phyloP scores from a whole-genome alignment of 1,284 basidiomycete genomes.

The Amylostereum areolatum region DNA sequence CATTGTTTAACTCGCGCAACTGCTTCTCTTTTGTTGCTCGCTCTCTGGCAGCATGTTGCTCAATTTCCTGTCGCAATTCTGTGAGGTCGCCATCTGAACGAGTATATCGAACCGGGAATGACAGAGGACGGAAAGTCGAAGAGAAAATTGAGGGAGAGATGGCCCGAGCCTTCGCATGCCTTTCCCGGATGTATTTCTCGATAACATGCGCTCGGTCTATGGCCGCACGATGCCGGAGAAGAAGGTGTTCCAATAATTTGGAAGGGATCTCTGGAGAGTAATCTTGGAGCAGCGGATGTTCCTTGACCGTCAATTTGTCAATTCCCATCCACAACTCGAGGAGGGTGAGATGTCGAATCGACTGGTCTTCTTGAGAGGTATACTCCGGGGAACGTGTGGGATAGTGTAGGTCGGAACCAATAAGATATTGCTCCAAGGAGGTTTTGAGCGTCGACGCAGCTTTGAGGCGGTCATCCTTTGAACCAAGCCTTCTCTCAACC shows the following conservation, averaged over 20 bases:
- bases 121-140: neutral
- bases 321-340: slow-evolving; percentile 40
- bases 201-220: slow-evolving; percentile 22
- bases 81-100: too few species aligned
- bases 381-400: neutral
- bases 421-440: slow-evolving; percentile 22
- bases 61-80: too few species aligned
- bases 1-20: too few species aligned
- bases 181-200: slow-evolving; percentile 24
- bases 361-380: slow-evolving; percentile 33
- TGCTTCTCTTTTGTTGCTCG: too few species aligned
- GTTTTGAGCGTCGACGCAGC: slow-evolving; percentile 14
- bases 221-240: slow-evolving; percentile 26
- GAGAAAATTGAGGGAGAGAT: slow-evolving; percentile 18
- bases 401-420: slow-evolving; percentile 13
- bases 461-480: neutral
- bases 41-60: too few species aligned
- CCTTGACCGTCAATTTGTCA: slow-evolving; percentile 28
- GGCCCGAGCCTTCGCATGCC: slow-evolving; percentile 14
- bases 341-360: slow-evolving; percentile 35
- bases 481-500: slow-evolving; percentile 14
- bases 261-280: slow-evolving; percentile 40
- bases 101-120: slow-evolving; percentile 6
- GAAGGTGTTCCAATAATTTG: slow-evolving; percentile 28
- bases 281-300: slow-evolving; percentile 29